Base-by-base conservation (phyloP, 495 filamentous ascomycete genomes). In the Penicillium riverlandense region DNA sequence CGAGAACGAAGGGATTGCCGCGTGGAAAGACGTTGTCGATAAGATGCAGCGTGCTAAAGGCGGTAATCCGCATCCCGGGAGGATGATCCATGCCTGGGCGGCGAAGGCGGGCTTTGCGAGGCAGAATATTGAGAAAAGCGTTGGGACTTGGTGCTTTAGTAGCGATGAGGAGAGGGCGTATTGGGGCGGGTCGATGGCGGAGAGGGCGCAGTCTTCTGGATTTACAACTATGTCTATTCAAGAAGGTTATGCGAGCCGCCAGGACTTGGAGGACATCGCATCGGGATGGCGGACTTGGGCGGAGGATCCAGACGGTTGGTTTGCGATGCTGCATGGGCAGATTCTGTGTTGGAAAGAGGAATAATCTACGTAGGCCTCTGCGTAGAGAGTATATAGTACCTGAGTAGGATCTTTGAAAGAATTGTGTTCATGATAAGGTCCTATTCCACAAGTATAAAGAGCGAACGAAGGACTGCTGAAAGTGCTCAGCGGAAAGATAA, bases 181-280 rank as follows among this genome's bases (percentile, higher is more conserved):
- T 45, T 79, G 74, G 73, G 70, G 70, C 35, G 68, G 62, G 0
- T 53, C 65, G 27, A 76, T 74, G 72, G 70, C 62, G 35, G 65
- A 63, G 13, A 44, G 75, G 45, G 58, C 58, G 8, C 38, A 56
- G 37, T 49, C 54, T 2, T 72, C 67, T 11, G 60, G 65, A 22
- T 76, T 70, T 50, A 59, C 64, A 40, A 57, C 53, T 35, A 59
- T 42, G 35, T 62, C 55, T 8, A 43, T 74, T 1, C 51, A 59
- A 29, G 65, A 61, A 27, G 67, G 69, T n/a, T 59, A 60, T 46
- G 62, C 67, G 16, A 66, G 45, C 1, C 34, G 48, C 29, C 60
- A 65, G 35, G 65, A 73, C 27, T 47, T 78, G 43, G 57, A 66
- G 36, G 31, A 35, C 15, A 67, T 76, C 37, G 61, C 64, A 2